These are phyloP conservation scores for Saitozyma sp. DNA, from an alignment of 768 basidiomycete species.

Conservation along the genomic window DNA sequence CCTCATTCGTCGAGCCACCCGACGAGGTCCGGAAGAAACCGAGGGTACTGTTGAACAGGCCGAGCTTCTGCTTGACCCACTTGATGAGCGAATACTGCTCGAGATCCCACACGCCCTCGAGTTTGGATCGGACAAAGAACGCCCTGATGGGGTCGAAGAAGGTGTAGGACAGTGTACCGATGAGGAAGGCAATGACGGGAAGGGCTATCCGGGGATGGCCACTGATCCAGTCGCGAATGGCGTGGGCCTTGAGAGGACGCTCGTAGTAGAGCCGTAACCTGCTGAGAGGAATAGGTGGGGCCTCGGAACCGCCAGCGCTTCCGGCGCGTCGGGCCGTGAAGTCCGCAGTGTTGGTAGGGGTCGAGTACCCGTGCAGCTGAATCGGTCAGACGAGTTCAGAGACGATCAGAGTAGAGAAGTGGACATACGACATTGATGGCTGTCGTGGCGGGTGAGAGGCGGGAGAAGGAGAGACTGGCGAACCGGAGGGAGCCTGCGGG, in stretches of 20 bases:
- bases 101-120: constrained; percentile 77
- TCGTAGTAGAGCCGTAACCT: constrained; percentile 49
- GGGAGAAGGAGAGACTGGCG: constrained; percentile 64
- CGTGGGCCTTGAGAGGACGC: constrained; percentile 50
- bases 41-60: constrained; percentile 23
- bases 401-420: not conserved
- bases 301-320: constrained; percentile 10
- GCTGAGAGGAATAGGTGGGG: constrained; percentile 35
- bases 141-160: constrained; percentile 92
- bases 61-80: constrained; percentile 55
- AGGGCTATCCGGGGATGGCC: constrained; percentile 50
- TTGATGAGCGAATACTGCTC: constrained; percentile 72
- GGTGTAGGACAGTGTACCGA: constrained; percentile 87
- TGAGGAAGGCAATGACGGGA: constrained; percentile 68
- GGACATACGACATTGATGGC: constrained; percentile 66
- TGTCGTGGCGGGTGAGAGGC: constrained; percentile 68
- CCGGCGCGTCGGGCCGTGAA: constrained; percentile 31
- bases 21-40: constrained; percentile 19
- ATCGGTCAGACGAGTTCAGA: not conserved
- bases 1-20: constrained; percentile 6
- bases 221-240: constrained; percentile 51
- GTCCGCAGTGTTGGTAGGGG: constrained; percentile 51
- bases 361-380: constrained; percentile 50
- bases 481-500: constrained; percentile 69
- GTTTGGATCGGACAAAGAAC: constrained; percentile 75